A percentile compares a stretch with the other conserved stretches of the same genome.
These are phyloP conservation scores for Podospora pseudoanserina DNA, from an alignment of 495 filamentous ascomycete genomes.

Conservation along the genomic window DNA sequence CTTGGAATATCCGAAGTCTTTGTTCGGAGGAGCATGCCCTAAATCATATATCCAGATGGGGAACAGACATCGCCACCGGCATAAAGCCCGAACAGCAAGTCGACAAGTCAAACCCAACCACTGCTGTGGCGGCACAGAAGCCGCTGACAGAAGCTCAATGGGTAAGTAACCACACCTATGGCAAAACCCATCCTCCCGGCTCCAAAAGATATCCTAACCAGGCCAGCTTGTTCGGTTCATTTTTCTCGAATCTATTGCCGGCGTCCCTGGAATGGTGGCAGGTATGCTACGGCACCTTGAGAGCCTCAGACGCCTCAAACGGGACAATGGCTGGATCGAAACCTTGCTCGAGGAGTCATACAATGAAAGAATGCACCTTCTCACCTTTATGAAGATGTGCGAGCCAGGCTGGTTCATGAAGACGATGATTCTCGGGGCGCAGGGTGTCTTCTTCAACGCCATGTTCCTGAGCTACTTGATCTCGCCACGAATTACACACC, in stretches of 20 bases:
- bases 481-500: conserved; percentile 84
- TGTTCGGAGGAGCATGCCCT: neutral
- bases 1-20: neutral
- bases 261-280: conserved; percentile 94
- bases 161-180: conserved; percentile 25
- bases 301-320: conserved; percentile 74
- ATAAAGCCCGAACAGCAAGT: conserved; percentile 42
- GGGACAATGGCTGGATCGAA: conserved; percentile 98
- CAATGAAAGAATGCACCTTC: conserved; percentile 95
- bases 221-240: conserved; percentile 69
- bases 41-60: conserved; percentile 33
- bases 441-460: conserved; percentile 88
- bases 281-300: conserved; percentile 89
- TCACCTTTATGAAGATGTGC: conserved; percentile 91
- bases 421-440: conserved; percentile 75
- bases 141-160: conserved; percentile 49
- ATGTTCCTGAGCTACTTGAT: conserved; percentile 88
- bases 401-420: conserved; percentile 91
- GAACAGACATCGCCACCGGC: conserved; percentile 46
- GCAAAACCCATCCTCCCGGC: neutral
- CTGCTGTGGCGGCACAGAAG: conserved; percentile 39
- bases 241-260: conserved; percentile 92
- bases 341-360: conserved; percentile 89
- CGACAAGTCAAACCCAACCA: conserved; percentile 46
- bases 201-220: conserved; percentile 11